Evolutionary conservation across 1,284 basidiomycete species (phyloP), one percentile per base, ranked within the genome.

Genomic region (Microbotryum lychnidis-dioicae): DNA sequence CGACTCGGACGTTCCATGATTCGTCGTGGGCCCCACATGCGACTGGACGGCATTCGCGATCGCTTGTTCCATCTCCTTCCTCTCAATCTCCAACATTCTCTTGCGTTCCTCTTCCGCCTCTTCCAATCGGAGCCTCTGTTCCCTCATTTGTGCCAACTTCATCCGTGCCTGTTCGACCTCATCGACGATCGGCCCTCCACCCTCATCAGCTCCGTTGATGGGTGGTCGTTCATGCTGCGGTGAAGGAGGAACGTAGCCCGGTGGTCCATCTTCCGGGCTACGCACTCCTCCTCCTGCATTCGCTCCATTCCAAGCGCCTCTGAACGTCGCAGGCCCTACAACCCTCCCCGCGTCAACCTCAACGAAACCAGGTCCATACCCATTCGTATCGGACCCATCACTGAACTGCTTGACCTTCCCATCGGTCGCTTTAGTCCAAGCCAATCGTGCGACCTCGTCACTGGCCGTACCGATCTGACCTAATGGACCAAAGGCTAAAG

Each of bases 391-490:
- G 1, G 37, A 42, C 2, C 52, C 58, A 6, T 47, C 50, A 16
- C 61, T 58, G 55, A 69, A 67, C 1, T 20, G 21, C 47, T 62
- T 67, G 48, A 69, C 49, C 44, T 65, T 65, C 23, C 60, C 61
- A 47, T 67, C 65, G 21, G 67, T 69, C 25, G 67, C 67, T 33
- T 65, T 65, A 0, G 57, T 61, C 67, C 67, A 69, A 1, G 65
- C 65, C 29, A 47, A 44, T 25, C 54, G 51, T 3, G 65, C 65
- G 21, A 61, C 56, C 20, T 45, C 45, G 6, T 57, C 29, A 20
- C 57, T 48, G 0, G 57, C 61, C 29, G 54, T 61, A 18, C 67
- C 67, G 9, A 69, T 54, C 16, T 62, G 47, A 23, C 67, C 67
- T 12, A 69, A 54, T n/a, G 59, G 56, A 2, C 67, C 67, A 25